Conservation (phyloP, 2,329 filamentous ascomycete genomes). For the Emergomyces pasteurianus region DNA sequence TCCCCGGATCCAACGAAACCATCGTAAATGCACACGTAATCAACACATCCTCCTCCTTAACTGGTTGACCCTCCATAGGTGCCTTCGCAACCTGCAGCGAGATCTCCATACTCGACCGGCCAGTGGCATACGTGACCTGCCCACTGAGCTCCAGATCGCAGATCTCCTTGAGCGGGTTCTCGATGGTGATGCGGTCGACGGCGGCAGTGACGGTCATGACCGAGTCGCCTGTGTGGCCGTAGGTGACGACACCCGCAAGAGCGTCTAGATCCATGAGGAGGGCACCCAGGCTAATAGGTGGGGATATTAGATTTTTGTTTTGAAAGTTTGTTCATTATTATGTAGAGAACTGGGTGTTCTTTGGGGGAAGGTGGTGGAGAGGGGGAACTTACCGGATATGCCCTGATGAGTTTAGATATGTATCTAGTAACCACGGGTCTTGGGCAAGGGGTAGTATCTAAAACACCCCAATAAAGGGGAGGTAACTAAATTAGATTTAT, state of each 20-base stretch:
- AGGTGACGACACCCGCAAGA: constrained; percentile 61
- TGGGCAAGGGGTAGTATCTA: constrained; percentile 56
- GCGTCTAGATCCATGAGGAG: constrained; percentile 74
- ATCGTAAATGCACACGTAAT: constrained; percentile 67
- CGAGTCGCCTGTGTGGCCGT: constrained; percentile 56
- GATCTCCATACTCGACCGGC: constrained; percentile 61
- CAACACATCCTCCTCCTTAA: constrained; percentile 43
- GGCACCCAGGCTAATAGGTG: constrained; percentile 47
- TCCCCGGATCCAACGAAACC: constrained; percentile 59
- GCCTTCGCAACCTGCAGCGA: constrained; percentile 62
- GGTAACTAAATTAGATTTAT: not conserved
- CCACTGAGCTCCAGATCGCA: constrained; percentile 65
- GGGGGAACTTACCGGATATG: constrained; percentile 47
- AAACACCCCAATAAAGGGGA: constrained; percentile 11
- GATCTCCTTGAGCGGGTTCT: constrained; percentile 62
- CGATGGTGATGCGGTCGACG: constrained; percentile 53
- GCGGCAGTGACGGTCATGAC: constrained; percentile 54
- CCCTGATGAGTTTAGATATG: constrained; percentile 63
- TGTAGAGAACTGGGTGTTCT: not conserved
- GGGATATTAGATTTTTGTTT: not conserved
- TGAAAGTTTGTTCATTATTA: constrained; percentile 3
- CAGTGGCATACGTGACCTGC: constrained; percentile 58
- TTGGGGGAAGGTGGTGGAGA: not conserved
- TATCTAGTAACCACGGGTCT: constrained; percentile 66
- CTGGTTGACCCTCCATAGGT: constrained; percentile 32